These are phyloP conservation scores for Tuber melanosporum DNA, from an alignment of 495 filamentous ascomycete species.

Conservation along the genomic window DNA sequence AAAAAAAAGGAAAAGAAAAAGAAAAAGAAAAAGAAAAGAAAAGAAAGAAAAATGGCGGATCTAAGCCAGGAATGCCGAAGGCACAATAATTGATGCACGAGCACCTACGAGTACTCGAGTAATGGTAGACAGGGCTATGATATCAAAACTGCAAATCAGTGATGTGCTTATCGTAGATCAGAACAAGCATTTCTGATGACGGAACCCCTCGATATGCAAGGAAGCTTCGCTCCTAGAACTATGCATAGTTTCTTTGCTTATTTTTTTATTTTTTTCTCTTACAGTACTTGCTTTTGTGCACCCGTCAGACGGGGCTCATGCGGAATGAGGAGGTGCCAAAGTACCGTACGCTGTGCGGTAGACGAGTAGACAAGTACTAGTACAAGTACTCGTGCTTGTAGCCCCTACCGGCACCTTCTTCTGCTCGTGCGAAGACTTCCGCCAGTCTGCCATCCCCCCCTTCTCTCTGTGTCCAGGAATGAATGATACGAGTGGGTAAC, in stretches of 20 bases:
- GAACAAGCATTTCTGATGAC: neutral
- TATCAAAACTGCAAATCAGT: neutral
- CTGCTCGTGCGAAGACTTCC: neutral
- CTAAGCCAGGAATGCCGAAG: neutral
- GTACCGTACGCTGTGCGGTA: neutral
- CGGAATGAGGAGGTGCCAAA: neutral
- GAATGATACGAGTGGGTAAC: neutral
- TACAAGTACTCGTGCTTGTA: too few relatives aligned
- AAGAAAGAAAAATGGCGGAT: neutral
- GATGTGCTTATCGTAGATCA: neutral
- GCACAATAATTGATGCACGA: neutral
- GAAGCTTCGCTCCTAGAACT: neutral
- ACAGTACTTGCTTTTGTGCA: slow-evolving; percentile 16
- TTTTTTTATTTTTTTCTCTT: neutral
- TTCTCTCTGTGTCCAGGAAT: neutral
- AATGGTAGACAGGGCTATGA: neutral
- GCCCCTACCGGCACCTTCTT: neutral
- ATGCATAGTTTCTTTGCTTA: slow-evolving; percentile 7
- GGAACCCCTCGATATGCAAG: slow-evolving; percentile 2
- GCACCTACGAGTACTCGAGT: too few relatives aligned
- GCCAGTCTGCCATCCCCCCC: neutral
- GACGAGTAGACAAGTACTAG: too few relatives aligned
- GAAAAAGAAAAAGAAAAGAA: too few relatives aligned
- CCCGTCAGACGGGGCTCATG: slow-evolving; percentile 5
- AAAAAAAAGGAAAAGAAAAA: too few relatives aligned